Evolutionary conservation across 2,329 filamentous ascomycete species (phyloP).

Genomic region (Rutstroemia sp.): DNA sequence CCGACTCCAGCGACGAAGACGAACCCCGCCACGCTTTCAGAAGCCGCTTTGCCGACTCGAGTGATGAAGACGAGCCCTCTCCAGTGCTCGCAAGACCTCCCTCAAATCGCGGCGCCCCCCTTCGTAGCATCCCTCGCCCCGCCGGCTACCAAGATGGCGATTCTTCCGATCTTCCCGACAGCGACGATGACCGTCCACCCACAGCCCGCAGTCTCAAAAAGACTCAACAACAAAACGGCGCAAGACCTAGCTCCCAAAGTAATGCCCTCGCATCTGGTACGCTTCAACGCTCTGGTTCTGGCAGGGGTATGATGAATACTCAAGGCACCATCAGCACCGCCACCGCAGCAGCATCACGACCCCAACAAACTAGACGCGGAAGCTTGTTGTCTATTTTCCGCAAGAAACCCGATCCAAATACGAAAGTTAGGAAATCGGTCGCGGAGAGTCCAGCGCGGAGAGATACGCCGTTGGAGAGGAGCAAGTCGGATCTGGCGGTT

Average conservation of each 20-base stretch:
- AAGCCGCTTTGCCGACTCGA: conserved; percentile 54
- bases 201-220: conserved; percentile 12
- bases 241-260: conserved; percentile 7
- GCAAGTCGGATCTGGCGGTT: conserved; percentile 39
- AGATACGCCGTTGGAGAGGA: conserved; percentile 56
- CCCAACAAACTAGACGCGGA: conserved; percentile 33
- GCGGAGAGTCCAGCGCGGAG: conserved; percentile 52
- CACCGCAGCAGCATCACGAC: conserved; percentile 9
- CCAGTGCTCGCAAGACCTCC: conserved; percentile 6
- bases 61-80: conserved; percentile 43
- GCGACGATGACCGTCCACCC: conserved; percentile 41
- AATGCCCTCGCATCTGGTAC: conserved; percentile 21
- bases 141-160: conserved; percentile 46
- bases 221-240: conserved; percentile 11
- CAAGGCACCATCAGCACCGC: conserved; percentile 4
- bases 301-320: conserved; percentile 25
- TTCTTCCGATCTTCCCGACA: conserved; percentile 54
- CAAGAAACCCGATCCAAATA: conserved; percentile 45
- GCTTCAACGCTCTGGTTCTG: conserved; percentile 33
- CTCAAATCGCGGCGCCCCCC: conserved; percentile 19
- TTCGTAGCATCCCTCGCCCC: conserved; percentile 44
- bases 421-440: conserved; percentile 47
- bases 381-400: conserved; percentile 56
- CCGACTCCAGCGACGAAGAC: conserved; percentile 31
- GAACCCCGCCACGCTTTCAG: conserved; percentile 26